phyloP scores from a whole-genome alignment of 2,329 filamentous ascomycete genomes.

The Clonostachys rosea region DNA sequence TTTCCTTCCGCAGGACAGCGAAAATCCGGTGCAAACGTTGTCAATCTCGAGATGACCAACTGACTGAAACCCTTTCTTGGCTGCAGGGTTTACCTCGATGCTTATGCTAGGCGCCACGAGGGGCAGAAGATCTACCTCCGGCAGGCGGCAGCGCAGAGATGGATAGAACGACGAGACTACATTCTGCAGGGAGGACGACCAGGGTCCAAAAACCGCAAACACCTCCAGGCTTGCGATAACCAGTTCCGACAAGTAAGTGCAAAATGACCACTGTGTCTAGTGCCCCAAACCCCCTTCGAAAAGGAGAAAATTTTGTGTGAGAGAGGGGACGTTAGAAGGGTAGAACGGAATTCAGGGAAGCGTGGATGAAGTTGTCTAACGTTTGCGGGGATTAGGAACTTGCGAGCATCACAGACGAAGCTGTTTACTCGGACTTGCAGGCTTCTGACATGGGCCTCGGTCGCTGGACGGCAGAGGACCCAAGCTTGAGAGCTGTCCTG shows the following conservation, averaged over 20 bases:
- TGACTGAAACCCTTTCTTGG: neutral
- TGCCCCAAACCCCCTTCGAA: neutral
- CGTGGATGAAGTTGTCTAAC: too few species aligned
- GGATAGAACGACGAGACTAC: slow-evolving; percentile 49
- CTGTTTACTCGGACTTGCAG: slow-evolving; percentile 51
- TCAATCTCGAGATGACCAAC: too few species aligned
- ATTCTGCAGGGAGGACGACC: slow-evolving; percentile 49
- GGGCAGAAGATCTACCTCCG: slow-evolving; percentile 61
- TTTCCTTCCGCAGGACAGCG: neutral
- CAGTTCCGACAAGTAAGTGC: slow-evolving; percentile 51
- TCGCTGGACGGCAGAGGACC: slow-evolving; percentile 61
- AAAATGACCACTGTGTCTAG: neutral
- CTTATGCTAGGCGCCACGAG: slow-evolving; percentile 56
- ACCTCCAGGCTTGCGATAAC: slow-evolving; percentile 49
- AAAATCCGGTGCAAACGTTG: neutral
- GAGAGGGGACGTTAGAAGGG: too few species aligned
- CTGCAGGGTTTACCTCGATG: slow-evolving; percentile 52
- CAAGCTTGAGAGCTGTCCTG: slow-evolving; percentile 49
- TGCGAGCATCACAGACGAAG: slow-evolving; percentile 51
- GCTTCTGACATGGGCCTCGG: slow-evolving; percentile 47
- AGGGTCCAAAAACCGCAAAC: slow-evolving; percentile 36
- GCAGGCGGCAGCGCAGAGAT: slow-evolving; percentile 55
- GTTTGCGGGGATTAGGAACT: slow-evolving; percentile 39
- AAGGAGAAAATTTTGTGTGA: too few species aligned
- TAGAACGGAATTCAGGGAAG: too few species aligned